A percentile compares a stretch with the other conserved stretches of the same genome.
Evolutionary conservation across 768 basidiomycete species (phyloP).

Genomic region (Pleurotus salmoneostramineus): DNA sequence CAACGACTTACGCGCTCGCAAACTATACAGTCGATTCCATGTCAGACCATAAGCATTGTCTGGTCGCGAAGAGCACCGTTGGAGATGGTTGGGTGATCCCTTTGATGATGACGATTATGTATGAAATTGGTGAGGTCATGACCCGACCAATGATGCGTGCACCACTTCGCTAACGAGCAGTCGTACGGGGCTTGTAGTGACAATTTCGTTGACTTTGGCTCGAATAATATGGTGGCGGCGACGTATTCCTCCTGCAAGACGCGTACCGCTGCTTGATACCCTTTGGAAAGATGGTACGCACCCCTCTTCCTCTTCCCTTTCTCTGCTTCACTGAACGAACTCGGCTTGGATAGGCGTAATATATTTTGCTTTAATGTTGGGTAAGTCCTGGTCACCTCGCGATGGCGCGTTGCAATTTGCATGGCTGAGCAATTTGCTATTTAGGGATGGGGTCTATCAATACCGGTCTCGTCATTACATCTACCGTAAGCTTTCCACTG

Average conservation of each 20-base stretch:
- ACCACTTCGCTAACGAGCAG: too few species aligned
- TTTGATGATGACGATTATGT: slow-evolving; percentile 4
- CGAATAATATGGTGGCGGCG: slow-evolving; percentile 4
- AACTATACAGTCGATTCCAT: neutral
- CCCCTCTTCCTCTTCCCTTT: too few species aligned
- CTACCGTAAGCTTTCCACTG: neutral
- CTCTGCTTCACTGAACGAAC: too few species aligned
- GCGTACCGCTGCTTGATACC: slow-evolving; percentile 2
- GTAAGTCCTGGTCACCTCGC: neutral
- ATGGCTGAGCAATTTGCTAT: neutral
- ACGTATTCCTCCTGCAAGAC: neutral
- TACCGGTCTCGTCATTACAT: neutral
- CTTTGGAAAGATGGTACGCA: slow-evolving; percentile 4
- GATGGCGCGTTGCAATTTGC: neutral
- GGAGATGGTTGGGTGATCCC: neutral
- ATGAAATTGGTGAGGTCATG: slow-evolving; percentile 7
- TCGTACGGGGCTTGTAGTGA: neutral
- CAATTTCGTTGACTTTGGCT: neutral
- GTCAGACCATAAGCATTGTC: neutral
- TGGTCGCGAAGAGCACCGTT: neutral
- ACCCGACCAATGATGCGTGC: too few species aligned
- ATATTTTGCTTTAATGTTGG: slow-evolving; percentile 5
- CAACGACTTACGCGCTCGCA: neutral
- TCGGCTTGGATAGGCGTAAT: slow-evolving; percentile 3
- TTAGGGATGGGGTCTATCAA: neutral